Base-by-base conservation (phyloP, 2,329 filamentous ascomycete species). In the Diaporthe aspalathi region DNA sequence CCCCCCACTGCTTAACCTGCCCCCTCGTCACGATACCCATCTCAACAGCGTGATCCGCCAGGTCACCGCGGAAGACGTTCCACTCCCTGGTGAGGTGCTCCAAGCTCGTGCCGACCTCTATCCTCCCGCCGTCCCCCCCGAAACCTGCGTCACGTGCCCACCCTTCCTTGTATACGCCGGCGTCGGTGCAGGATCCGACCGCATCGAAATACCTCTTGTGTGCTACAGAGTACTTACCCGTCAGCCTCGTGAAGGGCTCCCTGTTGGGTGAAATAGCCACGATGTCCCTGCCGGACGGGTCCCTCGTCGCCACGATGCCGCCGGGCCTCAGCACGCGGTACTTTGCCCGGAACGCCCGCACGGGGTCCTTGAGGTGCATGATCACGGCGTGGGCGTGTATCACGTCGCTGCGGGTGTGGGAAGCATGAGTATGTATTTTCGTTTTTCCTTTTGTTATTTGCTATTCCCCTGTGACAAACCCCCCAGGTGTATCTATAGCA, bases 331-430 rank as follows among this genome's bases (percentile, higher is more conserved):
- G 9, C 1, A 91, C 86, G 0, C 86, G 83, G 16, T 83, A 81
- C 86, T 91, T 88, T 75, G 89, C 86, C 27, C 79, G 78, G 71
- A 90, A 77, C 3, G 86, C 84, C 2, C 78, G 76, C 0, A 87
- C 78, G 0, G 88, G 88, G 72, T 87, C 81, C 27, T 80, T 78
- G 5, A 91, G 79, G 77, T 91, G 89, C 73, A 86, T 83, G 12
- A 91, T 80, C 4, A 91, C 84, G 76, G 90, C 88, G 75, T 89
- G 87, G 29, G 84, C 85, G 74, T 87, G 86, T 8, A 90, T 88
- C n/a, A 91, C 77, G 74, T 91, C 89, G 73, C 54, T 60, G 11
- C 6, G 35, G 35, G 6, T 38, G 20, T n/a, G n/a, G 11, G 7
- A 8, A 5, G 1, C 1, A 14, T 35, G 17, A 22, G 20, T 8